Base-by-base conservation (phyloP, 305 asterid genomes). In the Fraxinus sp. region DNA sequence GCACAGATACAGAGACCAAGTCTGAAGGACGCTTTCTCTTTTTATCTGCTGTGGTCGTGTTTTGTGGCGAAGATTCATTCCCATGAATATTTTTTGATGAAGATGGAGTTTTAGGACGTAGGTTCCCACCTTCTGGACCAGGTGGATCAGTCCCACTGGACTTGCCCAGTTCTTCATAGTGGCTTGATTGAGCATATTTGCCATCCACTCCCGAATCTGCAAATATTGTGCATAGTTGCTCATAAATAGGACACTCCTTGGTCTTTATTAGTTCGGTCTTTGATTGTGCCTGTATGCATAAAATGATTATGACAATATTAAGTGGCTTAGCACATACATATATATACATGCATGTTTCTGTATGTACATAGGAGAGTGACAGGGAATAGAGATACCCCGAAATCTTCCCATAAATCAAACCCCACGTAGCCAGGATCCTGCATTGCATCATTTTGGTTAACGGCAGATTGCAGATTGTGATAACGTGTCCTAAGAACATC, bases 121-220 rank as follows among this genome's bases (percentile, higher is more conserved):
- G 83, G 68, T 78, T 88, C 82, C 77, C 83, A 82, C 78, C 90
- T 82, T 88, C 91, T 32, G 82, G 85, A 79, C 78, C 85, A 37
- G 85, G 86, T 46, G 74, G 86, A 35, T 85, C 88, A 18, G 80
- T 22, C 46, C 80, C 89, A 16, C 77, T 76, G 7, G 90, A 80
- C 72, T 86, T 92, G 85, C 91, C 91, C 77, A 90, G 30, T 86
- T 87, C 97, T 86, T 85, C 95, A 26, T 92, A 95, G 89, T 95
- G 98, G 87, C 98, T 95, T 71, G 98, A 95, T 81, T 93, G 98
- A 10, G 98, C 98, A 76, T 95, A 95, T 84, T 90, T 92, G 8
- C 98, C 98, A 83, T 92, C 97, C 70, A 91, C 95, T 4, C 94
- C 91, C 0, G 95, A 89, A 75, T 94, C 98, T 55, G 94, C 98